A percentile compares a stretch with the other conserved stretches of the same genome.
Conservation (phyloP, 169 alveolate species). For the Gregarina niphandrodes region DNA sequence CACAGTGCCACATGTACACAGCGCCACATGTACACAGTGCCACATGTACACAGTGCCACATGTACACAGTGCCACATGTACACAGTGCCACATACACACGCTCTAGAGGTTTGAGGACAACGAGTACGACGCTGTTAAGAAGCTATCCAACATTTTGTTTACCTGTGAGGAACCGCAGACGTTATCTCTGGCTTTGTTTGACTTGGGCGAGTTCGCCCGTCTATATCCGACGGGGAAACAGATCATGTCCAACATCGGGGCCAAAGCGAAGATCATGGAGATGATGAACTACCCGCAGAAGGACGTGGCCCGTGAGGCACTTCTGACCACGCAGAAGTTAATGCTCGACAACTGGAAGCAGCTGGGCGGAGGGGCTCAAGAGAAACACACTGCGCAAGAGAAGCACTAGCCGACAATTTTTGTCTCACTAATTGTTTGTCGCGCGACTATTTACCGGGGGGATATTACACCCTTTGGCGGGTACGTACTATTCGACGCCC, state of each 20-base stretch:
- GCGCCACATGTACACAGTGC: no score
- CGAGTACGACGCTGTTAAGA: conserved; percentile 18
- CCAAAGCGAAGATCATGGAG: conserved; percentile 23
- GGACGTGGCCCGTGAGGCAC: conserved; percentile 32
- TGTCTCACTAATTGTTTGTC: no score
- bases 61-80: no score
- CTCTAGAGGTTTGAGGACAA: conserved; percentile 21
- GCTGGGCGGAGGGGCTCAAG: background rate
- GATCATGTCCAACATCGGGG: conserved; percentile 21
- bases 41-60: no score
- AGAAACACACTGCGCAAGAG: no score
- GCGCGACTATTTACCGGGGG: no score
- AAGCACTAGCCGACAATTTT: no score
- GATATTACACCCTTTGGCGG: no score
- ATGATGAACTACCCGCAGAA: conserved; percentile 23
- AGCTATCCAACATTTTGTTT: conserved; percentile 10
- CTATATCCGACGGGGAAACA: conserved; percentile 36
- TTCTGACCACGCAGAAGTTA: conserved; percentile 29
- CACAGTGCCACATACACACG: no score
- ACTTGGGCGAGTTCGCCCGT: conserved; percentile 39
- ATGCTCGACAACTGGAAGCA: conserved; percentile 27
- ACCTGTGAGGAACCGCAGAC: conserved; percentile 18
- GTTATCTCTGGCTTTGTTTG: conserved; percentile 32
- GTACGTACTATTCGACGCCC: no score
- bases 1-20: no score